phyloP scores from a whole-genome alignment of 2,329 filamentous ascomycete genomes.

The Zasmidium angulare region DNA sequence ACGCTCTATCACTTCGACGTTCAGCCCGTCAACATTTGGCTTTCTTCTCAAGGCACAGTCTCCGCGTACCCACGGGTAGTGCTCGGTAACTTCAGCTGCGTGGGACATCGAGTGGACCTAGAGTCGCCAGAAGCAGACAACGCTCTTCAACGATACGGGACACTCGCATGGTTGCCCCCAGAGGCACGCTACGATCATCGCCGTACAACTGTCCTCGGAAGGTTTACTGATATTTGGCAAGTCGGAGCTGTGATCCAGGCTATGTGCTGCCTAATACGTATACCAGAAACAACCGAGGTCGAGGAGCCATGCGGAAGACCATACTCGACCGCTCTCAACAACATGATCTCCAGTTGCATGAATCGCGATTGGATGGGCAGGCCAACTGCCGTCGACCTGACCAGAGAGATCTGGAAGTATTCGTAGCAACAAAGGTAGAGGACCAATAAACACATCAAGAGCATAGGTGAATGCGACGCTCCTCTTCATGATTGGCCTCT shows the following conservation, averaged over 20 bases:
- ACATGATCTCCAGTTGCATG: slow-evolving; percentile 12
- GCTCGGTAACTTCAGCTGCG: slow-evolving; percentile 24
- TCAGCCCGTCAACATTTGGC: slow-evolving; percentile 20
- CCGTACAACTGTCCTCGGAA: slow-evolving; percentile 10
- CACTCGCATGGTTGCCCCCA: slow-evolving; percentile 18
- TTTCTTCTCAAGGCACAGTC: slow-evolving; percentile 3
- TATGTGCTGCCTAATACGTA: slow-evolving; percentile 11
- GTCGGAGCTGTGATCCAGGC: slow-evolving; percentile 19
- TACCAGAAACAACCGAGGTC: slow-evolving; percentile 7
- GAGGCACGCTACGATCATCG: slow-evolving; percentile 4
- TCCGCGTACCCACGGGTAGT: slow-evolving; percentile 16
- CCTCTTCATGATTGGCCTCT: not conserved
- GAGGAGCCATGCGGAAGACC: slow-evolving; percentile 15
- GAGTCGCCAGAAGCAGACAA: slow-evolving; percentile 4
- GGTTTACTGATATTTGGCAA: slow-evolving; percentile 23
- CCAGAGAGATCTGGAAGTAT: not conserved
- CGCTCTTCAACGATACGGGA: slow-evolving; percentile 6
- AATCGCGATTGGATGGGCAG: not conserved
- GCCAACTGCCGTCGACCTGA: slow-evolving; percentile 8
- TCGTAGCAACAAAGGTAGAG: not conserved
- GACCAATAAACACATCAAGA: not conserved
- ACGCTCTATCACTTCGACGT: slow-evolving; percentile 23
- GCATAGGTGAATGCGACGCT: not conserved
- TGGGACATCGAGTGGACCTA: slow-evolving; percentile 13
- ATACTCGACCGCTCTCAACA: slow-evolving; percentile 9